These are phyloP conservation scores for Ogataea pignaliae DNA, from an alignment of 805 yeast genomes.

Conservation along the genomic window DNA sequence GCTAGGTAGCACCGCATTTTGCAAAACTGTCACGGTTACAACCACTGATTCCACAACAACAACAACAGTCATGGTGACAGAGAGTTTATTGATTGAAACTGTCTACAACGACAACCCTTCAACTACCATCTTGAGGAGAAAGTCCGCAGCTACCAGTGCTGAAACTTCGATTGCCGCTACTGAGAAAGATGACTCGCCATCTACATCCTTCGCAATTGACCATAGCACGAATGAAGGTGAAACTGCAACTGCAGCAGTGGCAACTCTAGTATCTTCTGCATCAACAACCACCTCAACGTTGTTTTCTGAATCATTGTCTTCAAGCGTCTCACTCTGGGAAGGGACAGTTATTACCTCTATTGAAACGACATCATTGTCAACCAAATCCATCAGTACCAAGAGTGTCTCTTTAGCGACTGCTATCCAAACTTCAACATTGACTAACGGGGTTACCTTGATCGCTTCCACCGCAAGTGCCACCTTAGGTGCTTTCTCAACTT, in stretches of 20 bases:
- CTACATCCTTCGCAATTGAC: background rate
- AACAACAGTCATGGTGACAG: conserved; percentile 13
- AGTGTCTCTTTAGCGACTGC: conserved; percentile 22
- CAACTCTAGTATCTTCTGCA: conserved; percentile 7
- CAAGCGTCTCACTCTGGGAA: conserved; percentile 1
- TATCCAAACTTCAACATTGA: conserved; percentile 22
- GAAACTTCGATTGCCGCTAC: background rate
- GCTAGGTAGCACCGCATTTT: background rate
- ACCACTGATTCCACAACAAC: conserved; percentile 30
- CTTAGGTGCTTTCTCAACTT: no score
- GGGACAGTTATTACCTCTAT: conserved; percentile 10
- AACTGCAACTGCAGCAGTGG: background rate
- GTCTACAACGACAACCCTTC: conserved; percentile 6
- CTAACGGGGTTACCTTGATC: conserved; percentile 16
- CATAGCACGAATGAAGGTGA: background rate
- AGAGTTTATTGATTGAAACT: conserved; percentile 9
- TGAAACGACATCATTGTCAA: background rate
- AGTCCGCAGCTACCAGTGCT: conserved; percentile 4
- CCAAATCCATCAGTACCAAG: conserved; percentile 1
- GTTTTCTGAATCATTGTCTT: conserved; percentile 1
- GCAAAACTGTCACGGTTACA: conserved; percentile 11
- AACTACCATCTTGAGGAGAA: conserved; percentile 10
- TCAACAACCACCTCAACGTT: conserved; percentile 8
- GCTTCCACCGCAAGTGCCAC: background rate
- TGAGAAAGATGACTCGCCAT: background rate